A percentile compares a stretch with the other conserved stretches of the same genome.
Conservation (phyloP, 768 basidiomycete species). For the Crepidotus variabilis region DNA sequence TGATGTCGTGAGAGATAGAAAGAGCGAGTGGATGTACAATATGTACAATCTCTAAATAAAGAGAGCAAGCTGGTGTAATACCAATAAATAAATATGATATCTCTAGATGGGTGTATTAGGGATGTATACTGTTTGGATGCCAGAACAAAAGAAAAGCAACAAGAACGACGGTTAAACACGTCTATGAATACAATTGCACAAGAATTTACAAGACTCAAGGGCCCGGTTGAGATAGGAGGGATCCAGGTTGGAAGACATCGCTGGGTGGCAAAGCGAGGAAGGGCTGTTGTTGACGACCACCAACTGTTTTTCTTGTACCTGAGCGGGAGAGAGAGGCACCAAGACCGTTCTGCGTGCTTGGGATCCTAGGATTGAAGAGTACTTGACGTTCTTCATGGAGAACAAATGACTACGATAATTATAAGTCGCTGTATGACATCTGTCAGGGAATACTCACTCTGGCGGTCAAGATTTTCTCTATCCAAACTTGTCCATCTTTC, state of each 20-base stretch:
- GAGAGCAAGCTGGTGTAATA: too few relatives aligned
- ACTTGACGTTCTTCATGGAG: neutral
- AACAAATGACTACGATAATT: neutral
- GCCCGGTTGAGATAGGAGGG: neutral
- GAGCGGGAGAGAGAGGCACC: neutral
- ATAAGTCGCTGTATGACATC: neutral
- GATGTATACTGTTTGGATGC: too few relatives aligned
- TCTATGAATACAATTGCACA: too few relatives aligned
- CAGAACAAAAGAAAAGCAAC: too few relatives aligned
- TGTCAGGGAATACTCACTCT: conserved; percentile 48
- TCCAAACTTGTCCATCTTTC: conserved; percentile 72
- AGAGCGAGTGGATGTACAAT: too few relatives aligned
- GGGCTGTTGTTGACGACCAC: neutral
- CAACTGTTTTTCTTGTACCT: neutral
- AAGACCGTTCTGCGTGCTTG: neutral
- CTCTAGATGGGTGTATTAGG: too few relatives aligned
- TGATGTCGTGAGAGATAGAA: too few relatives aligned
- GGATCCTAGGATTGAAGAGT: neutral
- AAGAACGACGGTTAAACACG: too few relatives aligned
- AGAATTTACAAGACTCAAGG: too few relatives aligned
- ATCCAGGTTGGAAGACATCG: neutral
- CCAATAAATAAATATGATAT: too few relatives aligned
- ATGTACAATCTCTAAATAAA: too few relatives aligned
- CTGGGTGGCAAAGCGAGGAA: neutral
- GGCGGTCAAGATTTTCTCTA: conserved; percentile 77